A percentile compares a stretch with the other conserved stretches of the same genome.
Evolutionary conservation across 208 protist species (phyloP).

Genomic region (Angomonas ambiguus): DNA sequence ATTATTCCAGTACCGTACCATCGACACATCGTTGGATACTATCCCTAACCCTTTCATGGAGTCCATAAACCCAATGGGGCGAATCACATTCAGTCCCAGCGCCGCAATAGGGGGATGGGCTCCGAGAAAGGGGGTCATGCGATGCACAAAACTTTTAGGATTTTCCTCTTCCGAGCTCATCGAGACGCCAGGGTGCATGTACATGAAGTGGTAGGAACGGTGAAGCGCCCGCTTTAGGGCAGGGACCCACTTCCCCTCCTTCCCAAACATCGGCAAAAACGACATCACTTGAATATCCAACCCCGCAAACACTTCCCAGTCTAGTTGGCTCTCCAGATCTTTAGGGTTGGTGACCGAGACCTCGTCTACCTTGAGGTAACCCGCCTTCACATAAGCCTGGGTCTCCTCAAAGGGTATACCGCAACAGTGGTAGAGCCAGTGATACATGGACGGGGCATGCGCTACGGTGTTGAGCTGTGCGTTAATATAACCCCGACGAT

Average conservation of each 20-base stretch:
- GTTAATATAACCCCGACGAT: conserved; percentile 76
- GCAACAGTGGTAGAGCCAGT: conserved; percentile 88
- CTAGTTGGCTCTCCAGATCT: conserved; percentile 71
- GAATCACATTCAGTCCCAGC: conserved; percentile 76
- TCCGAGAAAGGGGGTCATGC: conserved; percentile 45
- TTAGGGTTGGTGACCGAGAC: conserved; percentile 26
- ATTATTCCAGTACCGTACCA: conserved; percentile 89
- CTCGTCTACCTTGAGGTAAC: conserved; percentile 55
- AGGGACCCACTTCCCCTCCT: conserved; percentile 50
- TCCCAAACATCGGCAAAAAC: conserved; percentile 20
- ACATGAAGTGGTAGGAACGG: conserved; percentile 67
- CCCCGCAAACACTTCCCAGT: conserved; percentile 66
- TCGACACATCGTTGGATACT: conserved; percentile 79
- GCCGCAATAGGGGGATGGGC: conserved; percentile 13
- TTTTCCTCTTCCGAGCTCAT: conserved; percentile 67
- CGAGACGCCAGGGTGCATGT: conserved; percentile 56
- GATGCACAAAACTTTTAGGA: conserved; percentile 82
- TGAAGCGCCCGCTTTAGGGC: conserved; percentile 81
- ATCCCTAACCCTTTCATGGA: conserved; percentile 73
- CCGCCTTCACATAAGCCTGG: conserved; percentile 29
- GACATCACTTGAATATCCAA: conserved; percentile 67
- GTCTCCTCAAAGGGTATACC: conserved; percentile 81
- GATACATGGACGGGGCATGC: conserved; percentile 78
- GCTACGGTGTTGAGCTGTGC: conserved; percentile 80
- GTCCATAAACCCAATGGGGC: conserved; percentile 73